phyloP scores from a whole-genome alignment of 805 yeast species.

The Millerozyma acaciae region DNA sequence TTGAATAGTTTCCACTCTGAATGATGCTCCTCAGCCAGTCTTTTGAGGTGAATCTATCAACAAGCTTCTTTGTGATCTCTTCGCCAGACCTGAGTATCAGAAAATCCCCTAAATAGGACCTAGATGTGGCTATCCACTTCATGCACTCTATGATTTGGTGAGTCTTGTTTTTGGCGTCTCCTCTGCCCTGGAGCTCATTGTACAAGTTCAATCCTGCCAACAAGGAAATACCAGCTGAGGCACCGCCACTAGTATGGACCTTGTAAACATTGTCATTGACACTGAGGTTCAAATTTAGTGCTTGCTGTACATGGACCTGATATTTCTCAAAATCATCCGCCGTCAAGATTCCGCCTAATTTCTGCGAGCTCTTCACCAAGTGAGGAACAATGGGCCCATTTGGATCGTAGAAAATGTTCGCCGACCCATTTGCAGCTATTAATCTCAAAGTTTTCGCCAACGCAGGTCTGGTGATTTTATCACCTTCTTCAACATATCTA shows the following conservation, averaged over 20 bases:
- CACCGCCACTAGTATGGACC: conserved; percentile 55
- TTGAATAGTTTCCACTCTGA: conserved; percentile 45
- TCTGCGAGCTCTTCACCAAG: conserved; percentile 47
- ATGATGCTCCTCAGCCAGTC: conserved; percentile 58
- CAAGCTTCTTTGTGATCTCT: conserved; percentile 14
- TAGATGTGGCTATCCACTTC: conserved; percentile 90
- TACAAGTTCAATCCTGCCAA: conserved; percentile 69
- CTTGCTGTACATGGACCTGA: conserved; percentile 44
- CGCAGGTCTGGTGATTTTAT: conserved; percentile 52
- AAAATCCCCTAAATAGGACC: conserved; percentile 81
- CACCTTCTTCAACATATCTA: conserved; percentile 48
- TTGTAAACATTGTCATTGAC: conserved; percentile 18
- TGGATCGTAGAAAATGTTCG: conserved; percentile 79
- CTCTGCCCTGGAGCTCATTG: conserved; percentile 30
- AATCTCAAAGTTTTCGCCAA: conserved; percentile 64
- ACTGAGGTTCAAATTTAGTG: conserved; percentile 29
- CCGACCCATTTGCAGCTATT: conserved; percentile 75
- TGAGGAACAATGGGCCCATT: conserved; percentile 65
- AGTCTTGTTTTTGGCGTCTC: conserved; percentile 27
- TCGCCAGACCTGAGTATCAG: conserved; percentile 14
- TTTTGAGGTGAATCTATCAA: conserved; percentile 41
- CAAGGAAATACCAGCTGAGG: conserved; percentile 81
- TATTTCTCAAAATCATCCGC: conserved; percentile 66
- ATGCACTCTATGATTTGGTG: conserved; percentile 78
- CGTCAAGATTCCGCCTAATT: conserved; percentile 64